phyloP scores from a whole-genome alignment of 2,329 filamentous ascomycete genomes.

The Aureobasidium pullulans region DNA sequence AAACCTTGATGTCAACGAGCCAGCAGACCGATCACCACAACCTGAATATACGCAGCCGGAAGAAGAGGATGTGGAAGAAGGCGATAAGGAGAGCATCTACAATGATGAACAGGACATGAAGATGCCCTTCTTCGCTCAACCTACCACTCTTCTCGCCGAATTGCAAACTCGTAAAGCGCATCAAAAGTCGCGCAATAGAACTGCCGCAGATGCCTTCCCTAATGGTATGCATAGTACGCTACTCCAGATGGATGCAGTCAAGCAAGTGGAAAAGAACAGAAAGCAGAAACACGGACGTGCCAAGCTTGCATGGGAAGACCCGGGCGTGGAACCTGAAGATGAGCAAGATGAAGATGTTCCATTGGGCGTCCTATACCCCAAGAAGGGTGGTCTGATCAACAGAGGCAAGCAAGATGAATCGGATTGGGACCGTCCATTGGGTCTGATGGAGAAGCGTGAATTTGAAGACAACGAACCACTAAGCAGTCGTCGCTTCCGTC shows the following conservation, averaged over 20 bases:
- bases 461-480: slow-evolving; percentile 90
- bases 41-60: not conserved
- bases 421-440: slow-evolving; percentile 57
- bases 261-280: slow-evolving; percentile 70
- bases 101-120: slow-evolving; percentile 39
- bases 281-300: slow-evolving; percentile 64
- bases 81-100: slow-evolving; percentile 29
- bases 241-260: slow-evolving; percentile 82
- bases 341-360: slow-evolving; percentile 79
- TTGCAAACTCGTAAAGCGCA: slow-evolving; percentile 85
- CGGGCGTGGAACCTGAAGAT: slow-evolving; percentile 26
- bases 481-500: slow-evolving; percentile 64
- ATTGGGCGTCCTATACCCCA: slow-evolving; percentile 69
- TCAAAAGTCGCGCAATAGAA: slow-evolving; percentile 70
- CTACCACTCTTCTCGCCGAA: slow-evolving; percentile 87
- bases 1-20: not conserved
- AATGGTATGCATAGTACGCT: slow-evolving; percentile 87
- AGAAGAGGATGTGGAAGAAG: slow-evolving; percentile 27
- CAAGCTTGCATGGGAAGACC: slow-evolving; percentile 85
- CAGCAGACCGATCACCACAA: not conserved
- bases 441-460: slow-evolving; percentile 71
- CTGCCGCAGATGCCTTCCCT: slow-evolving; percentile 51
- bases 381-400: slow-evolving; percentile 47
- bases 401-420: slow-evolving; percentile 37
- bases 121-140: slow-evolving; percentile 57